Percentiles rank a stretch among this genome's conserved stretches.
phyloP scores from a whole-genome alignment of 2,329 filamentous ascomycete species.

The Penicillium occitanis region DNA sequence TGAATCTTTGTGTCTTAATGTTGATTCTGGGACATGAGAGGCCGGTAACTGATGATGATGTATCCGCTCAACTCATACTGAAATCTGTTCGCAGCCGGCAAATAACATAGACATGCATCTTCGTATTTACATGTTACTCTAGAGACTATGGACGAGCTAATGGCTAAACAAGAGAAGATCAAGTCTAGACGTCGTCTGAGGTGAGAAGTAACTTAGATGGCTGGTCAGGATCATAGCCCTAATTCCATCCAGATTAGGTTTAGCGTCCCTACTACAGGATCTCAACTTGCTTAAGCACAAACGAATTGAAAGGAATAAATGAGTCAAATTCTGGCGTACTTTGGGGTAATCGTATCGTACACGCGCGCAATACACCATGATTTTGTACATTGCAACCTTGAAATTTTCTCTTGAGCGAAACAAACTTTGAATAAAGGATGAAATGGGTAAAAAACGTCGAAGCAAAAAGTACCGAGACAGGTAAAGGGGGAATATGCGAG shows the following conservation, averaged over 20 bases:
- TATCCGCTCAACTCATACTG: neutral
- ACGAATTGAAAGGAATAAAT: neutral
- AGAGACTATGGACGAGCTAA: neutral
- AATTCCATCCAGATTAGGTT: neutral
- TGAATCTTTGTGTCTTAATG: neutral
- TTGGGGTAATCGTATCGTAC: constrained; percentile 18
- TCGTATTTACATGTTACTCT: neutral
- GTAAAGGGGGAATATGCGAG: neutral
- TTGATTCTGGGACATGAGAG: neutral
- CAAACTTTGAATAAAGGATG: neutral
- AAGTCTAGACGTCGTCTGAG: neutral
- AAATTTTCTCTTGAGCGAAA: neutral
- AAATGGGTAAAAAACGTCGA: neutral
- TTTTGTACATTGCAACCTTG: constrained; percentile 8
- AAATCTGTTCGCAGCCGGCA: neutral
- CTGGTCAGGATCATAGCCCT: neutral
- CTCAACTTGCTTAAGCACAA: neutral
- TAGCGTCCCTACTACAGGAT: constrained; percentile 23
- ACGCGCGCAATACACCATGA: constrained; percentile 15
- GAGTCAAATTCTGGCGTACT: constrained; percentile 15
- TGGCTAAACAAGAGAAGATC: neutral
- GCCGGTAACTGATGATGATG: neutral
- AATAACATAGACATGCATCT: neutral
- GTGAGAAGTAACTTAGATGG: neutral
- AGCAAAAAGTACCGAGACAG: neutral